These are phyloP conservation scores for Apiospora rasikravindrae DNA, from an alignment of 2,329 filamentous ascomycete genomes.

Conservation along the genomic window DNA sequence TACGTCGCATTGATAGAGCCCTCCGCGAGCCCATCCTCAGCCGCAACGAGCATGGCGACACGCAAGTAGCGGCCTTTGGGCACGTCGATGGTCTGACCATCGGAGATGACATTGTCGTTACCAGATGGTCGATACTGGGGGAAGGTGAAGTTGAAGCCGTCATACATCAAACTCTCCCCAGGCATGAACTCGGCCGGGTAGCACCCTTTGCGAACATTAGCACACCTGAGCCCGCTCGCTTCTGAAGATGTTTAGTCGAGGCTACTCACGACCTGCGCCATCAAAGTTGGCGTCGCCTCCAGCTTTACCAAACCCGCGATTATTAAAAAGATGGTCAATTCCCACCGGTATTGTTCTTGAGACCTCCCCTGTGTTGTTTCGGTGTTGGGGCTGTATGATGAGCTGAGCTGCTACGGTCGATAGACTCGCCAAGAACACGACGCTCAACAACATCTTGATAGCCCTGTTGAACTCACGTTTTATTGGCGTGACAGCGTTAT, in stretches of 20 bases:
- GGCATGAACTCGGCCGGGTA: slow-evolving; percentile 29
- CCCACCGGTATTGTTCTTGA: slow-evolving; percentile 23
- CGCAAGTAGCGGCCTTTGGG: slow-evolving; percentile 25
- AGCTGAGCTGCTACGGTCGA: slow-evolving; percentile 6
- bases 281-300: slow-evolving; percentile 31
- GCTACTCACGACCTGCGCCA: slow-evolving; percentile 21
- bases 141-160: slow-evolving; percentile 27
- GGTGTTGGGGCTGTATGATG: slow-evolving; percentile 15
- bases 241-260: neutral
- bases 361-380: neutral
- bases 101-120: slow-evolving; percentile 28
- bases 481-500: neutral
- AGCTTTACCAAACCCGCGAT: slow-evolving; percentile 25
- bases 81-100: slow-evolving; percentile 26
- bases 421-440: neutral
- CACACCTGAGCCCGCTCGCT: neutral
- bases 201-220: neutral
- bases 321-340: slow-evolving; percentile 25
- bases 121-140: slow-evolving; percentile 23
- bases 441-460: neutral
- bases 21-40: slow-evolving; percentile 26
- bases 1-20: slow-evolving; percentile 28
- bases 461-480: neutral
- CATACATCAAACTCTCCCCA: slow-evolving; percentile 25
- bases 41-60: slow-evolving; percentile 28